These are phyloP conservation scores for Suaeda aralocaspica DNA, from an alignment of 148 eudicot species.

Conservation along the genomic window DNA sequence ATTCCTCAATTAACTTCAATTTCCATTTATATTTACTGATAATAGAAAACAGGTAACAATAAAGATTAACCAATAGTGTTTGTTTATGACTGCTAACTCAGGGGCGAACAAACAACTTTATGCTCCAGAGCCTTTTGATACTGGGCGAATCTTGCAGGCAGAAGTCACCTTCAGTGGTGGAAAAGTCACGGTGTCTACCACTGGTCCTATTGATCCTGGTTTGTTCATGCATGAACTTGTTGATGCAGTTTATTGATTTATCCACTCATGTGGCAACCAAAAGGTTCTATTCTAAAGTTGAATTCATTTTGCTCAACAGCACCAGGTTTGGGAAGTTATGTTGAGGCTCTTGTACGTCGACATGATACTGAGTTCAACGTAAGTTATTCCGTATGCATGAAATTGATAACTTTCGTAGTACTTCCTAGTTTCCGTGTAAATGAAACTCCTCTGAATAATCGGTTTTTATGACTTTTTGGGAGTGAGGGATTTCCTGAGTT, in stretches of 20 bases:
- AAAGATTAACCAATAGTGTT: neutral
- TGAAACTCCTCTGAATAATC: neutral
- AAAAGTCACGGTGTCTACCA: constrained; percentile 48
- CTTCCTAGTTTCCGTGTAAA: too few relatives aligned
- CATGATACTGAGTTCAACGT: constrained; percentile 92
- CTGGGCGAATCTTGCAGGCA: constrained; percentile 71
- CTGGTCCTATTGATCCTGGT: constrained; percentile 95
- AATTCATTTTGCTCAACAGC: constrained; percentile 46
- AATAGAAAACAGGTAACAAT: too few relatives aligned
- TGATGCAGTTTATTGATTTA: neutral
- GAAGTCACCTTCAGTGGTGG: constrained; percentile 50
- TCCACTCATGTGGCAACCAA: constrained; percentile 6
- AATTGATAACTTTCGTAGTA: constrained; percentile 6
- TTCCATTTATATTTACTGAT: too few relatives aligned
- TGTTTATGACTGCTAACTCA: constrained; percentile 24
- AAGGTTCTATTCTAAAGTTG: constrained; percentile 6
- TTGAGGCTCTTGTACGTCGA: constrained; percentile 87
- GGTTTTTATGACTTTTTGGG: neutral
- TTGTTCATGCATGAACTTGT: constrained; percentile 11
- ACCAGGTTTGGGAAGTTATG: constrained; percentile 97
- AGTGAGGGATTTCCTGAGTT: neutral
- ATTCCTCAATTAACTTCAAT: too few relatives aligned
- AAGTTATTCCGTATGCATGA: constrained; percentile 21
- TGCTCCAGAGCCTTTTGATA: constrained; percentile 98
- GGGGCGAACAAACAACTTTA: constrained; percentile 86